phyloP scores from a whole-genome alignment of 139 green algal species.

The Chlamydomonas asymmetrica region DNA sequence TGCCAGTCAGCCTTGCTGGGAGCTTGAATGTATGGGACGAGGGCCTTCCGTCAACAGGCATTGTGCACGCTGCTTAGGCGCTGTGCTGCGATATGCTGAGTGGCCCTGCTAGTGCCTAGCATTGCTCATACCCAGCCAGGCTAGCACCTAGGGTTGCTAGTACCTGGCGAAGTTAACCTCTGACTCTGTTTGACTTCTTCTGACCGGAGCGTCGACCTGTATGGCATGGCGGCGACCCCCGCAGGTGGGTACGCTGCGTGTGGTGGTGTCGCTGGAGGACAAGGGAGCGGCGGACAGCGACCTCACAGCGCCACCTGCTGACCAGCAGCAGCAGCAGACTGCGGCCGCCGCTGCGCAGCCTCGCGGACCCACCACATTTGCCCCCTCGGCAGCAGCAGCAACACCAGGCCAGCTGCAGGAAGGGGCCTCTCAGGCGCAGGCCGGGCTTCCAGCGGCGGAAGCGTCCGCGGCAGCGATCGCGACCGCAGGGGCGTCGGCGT shows the following conservation, averaged over 20 bases:
- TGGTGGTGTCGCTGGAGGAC: constrained; percentile 56
- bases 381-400: constrained; percentile 1
- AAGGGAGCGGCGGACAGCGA: constrained; percentile 7
- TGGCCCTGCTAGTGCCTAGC: too few relatives aligned
- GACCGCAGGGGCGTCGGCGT: not conserved
- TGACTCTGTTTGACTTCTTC: too few relatives aligned
- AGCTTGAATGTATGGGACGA: too few relatives aligned
- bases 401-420: not conserved
- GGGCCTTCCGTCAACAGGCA: too few relatives aligned
- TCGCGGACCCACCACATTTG: not conserved
- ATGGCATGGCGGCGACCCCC: too few relatives aligned
- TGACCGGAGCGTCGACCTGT: too few relatives aligned
- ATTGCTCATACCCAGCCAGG: too few relatives aligned
- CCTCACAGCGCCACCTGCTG: not conserved
- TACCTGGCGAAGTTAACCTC: too few relatives aligned
- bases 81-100: too few relatives aligned
- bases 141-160: too few relatives aligned
- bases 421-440: not conserved
- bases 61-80: too few relatives aligned
- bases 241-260: constrained; percentile 51
- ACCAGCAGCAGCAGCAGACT: not conserved
- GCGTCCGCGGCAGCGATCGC: not conserved
- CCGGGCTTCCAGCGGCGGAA: constrained; percentile 1
- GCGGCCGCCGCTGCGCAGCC: not conserved
- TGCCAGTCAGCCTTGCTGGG: too few relatives aligned